Evolutionary conservation across 139 green algal genomes (phyloP).

Genomic region (Chlorella sp.): DNA sequence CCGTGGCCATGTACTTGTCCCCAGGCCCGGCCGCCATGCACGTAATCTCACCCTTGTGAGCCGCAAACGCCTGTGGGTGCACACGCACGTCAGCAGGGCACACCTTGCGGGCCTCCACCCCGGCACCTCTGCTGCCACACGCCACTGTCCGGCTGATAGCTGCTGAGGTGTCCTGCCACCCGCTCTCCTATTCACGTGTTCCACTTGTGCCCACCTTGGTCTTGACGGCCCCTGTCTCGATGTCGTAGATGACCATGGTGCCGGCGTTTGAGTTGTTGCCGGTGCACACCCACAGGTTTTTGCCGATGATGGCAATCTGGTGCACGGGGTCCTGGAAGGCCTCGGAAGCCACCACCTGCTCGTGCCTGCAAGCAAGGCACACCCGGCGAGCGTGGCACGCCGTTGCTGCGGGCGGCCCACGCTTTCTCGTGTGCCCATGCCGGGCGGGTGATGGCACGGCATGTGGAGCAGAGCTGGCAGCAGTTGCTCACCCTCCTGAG

Average conservation of each 20-base stretch:
- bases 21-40: slow-evolving; percentile 14
- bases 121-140: no score
- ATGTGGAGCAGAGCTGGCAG: neutral
- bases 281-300: slow-evolving; percentile 27
- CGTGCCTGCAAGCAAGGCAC: slow-evolving; percentile 2
- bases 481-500: slow-evolving; percentile 16
- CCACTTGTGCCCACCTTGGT: no score
- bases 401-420: no score
- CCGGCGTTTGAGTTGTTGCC: slow-evolving; percentile 24
- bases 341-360: slow-evolving; percentile 8
- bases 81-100: no score
- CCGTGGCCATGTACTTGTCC: slow-evolving; percentile 30
- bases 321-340: slow-evolving; percentile 25
- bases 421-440: no score
- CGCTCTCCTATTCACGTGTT: no score
- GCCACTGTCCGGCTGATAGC: no score
- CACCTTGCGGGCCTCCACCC: no score
- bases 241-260: slow-evolving; percentile 31
- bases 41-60: slow-evolving; percentile 48
- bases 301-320: slow-evolving; percentile 9
- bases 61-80: slow-evolving; percentile 31
- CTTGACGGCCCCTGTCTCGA: slow-evolving; percentile 6
- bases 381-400: no score
- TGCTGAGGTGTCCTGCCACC: no score
- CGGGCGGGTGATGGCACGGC: no score